These are phyloP conservation scores for Naganishia antarctica DNA, from an alignment of 768 basidiomycete genomes.

Conservation along the genomic window DNA sequence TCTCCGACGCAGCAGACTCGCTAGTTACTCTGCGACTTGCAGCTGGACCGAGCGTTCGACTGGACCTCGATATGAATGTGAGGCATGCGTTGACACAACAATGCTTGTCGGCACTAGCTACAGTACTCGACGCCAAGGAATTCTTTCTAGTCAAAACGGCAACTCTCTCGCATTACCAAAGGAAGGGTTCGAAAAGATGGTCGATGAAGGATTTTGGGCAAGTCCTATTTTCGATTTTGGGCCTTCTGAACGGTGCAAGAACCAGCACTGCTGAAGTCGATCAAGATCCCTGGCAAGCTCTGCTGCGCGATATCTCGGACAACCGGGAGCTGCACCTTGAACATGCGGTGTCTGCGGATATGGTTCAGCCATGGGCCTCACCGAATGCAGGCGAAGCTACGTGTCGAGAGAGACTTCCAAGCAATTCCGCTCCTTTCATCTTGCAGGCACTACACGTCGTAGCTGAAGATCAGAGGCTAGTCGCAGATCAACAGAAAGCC, in stretches of 20 bases:
- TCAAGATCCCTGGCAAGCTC: neutral
- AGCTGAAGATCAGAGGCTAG: slow-evolving; percentile 53
- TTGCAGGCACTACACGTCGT: slow-evolving; percentile 74
- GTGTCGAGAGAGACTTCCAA: neutral
- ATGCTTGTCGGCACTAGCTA: slow-evolving; percentile 7
- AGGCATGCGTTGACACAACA: slow-evolving; percentile 10
- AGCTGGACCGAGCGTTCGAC: neutral
- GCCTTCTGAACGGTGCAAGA: neutral
- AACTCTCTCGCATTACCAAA: slow-evolving; percentile 12
- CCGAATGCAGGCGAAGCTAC: neutral
- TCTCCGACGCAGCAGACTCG: neutral
- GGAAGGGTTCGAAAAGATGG: slow-evolving; percentile 20
- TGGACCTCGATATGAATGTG: slow-evolving; percentile 19
- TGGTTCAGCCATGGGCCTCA: neutral
- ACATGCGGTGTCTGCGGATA: neutral
- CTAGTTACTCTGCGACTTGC: neutral
- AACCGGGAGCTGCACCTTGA: neutral
- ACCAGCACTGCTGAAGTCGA: neutral
- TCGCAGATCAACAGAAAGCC: slow-evolving; percentile 1
- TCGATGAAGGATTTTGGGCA: neutral
- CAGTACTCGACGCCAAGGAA: neutral
- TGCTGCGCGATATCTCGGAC: neutral
- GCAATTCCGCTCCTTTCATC: slow-evolving; percentile 35
- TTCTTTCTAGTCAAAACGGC: neutral
- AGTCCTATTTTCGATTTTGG: slow-evolving; percentile 11